Conservation (phyloP, 768 basidiomycete species). For the Jaapia argillacea region DNA sequence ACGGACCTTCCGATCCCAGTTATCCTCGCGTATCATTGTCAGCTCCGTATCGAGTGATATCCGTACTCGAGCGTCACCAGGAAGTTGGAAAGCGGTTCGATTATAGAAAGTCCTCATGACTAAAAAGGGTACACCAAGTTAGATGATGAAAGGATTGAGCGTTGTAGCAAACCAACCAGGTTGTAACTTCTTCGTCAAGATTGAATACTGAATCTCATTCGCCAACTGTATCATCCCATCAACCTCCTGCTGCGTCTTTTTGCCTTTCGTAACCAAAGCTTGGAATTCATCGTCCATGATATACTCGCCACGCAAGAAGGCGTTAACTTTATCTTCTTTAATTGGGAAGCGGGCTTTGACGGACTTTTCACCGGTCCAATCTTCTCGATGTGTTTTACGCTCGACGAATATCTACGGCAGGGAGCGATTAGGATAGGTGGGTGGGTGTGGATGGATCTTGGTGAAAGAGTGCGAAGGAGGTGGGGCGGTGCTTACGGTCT, state of each 20-base stretch:
- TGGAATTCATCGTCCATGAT: conserved; percentile 93
- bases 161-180: conserved; percentile 52
- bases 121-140: conserved; percentile 21
- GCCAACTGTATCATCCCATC: conserved; percentile 94
- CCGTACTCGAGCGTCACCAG: conserved; percentile 96
- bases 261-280: conserved; percentile 75
- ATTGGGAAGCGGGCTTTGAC: conserved; percentile 96
- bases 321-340: conserved; percentile 89
- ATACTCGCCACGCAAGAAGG: conserved; percentile 83
- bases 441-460: not conserved
- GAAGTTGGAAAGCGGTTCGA: conserved; percentile 97
- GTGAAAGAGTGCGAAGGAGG: not conserved
- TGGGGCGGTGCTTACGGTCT: conserved; percentile 45
- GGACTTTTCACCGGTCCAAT: conserved; percentile 99
- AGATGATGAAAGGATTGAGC: not conserved
- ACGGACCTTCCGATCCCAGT: conserved; percentile 82
- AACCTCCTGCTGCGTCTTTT: conserved; percentile 86
- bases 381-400: conserved; percentile 90
- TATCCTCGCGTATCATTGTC: conserved; percentile 90
- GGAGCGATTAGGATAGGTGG: too few relatives aligned
- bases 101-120: conserved; percentile 98
- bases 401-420: conserved; percentile 67
- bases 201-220: conserved; percentile 91
- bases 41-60: conserved; percentile 98
- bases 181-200: conserved; percentile 68